Conservation (phyloP, 139 green algal species). For the Yamagishiella unicocca region DNA sequence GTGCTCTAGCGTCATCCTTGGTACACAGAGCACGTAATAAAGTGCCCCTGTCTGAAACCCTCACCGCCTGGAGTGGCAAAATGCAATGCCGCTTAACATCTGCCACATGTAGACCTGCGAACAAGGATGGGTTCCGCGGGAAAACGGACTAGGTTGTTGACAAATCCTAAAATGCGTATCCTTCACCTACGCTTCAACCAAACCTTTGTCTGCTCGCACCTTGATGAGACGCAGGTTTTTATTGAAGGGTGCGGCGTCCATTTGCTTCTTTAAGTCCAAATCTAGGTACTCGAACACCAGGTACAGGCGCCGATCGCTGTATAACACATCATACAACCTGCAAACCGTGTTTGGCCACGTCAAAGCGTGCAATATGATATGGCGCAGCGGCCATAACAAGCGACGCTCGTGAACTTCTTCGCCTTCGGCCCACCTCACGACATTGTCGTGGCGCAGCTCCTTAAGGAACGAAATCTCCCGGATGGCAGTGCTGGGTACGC, state of each 20-base stretch:
- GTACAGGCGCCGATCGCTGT: conserved; percentile 90
- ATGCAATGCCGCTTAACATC: conserved; percentile 93
- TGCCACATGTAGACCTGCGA: conserved; percentile 95
- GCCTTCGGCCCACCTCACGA: conserved; percentile 56
- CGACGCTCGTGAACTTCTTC: not conserved
- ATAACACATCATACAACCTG: conserved; percentile 96
- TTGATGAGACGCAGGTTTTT: conserved; percentile 85
- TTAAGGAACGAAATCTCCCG: conserved; percentile 92
- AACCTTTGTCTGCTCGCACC: conserved; percentile 64
- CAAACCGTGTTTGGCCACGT: not conserved
- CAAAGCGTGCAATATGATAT: not conserved
- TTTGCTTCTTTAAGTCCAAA: conserved; percentile 98
- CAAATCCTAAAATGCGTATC: too few species aligned
- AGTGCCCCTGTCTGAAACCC: too few species aligned
- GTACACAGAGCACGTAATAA: too few species aligned
- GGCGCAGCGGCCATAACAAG: not conserved
- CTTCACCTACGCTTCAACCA: too few species aligned
- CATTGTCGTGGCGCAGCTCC: conserved; percentile 78
- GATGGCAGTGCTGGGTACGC: conserved; percentile 85
- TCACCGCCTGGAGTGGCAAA: conserved; percentile 92
- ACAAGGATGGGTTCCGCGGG: too few species aligned
- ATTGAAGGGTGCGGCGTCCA: conserved; percentile 85
- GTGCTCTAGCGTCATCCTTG: too few species aligned
- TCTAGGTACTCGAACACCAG: conserved; percentile 99
- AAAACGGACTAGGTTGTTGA: too few species aligned